These are phyloP conservation scores for Xylaria sp. DNA, from an alignment of 2,329 filamentous ascomycete species.

Conservation along the genomic window DNA sequence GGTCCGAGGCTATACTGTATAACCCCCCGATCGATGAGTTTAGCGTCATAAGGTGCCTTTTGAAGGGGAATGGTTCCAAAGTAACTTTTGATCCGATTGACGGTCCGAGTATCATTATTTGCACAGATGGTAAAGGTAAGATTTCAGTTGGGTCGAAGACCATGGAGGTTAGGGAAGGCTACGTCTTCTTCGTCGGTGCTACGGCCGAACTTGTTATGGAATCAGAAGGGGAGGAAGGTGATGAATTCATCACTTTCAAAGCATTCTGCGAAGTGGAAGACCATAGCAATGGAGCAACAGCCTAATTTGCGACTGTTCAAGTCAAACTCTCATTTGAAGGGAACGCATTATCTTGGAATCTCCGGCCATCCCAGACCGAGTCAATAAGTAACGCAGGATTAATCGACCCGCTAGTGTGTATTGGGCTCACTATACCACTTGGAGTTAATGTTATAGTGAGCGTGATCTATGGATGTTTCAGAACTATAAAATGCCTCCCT, in stretches of 20 bases:
- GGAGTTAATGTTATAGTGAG: background rate
- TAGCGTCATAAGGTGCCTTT: constrained; percentile 82
- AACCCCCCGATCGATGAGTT: constrained; percentile 98
- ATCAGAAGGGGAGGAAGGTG: constrained; percentile 67
- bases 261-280: constrained; percentile 88
- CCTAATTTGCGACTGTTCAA: background rate
- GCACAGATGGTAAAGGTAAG: constrained; percentile 82
- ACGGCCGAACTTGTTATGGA: constrained; percentile 86
- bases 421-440: background rate
- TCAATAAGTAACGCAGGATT: background rate
- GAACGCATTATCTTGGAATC: background rate
- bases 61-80: constrained; percentile 79
- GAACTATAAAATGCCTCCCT: background rate
- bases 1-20: constrained; percentile 79
- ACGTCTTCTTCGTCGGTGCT: constrained; percentile 87
- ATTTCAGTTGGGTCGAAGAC: constrained; percentile 87
- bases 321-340: background rate
- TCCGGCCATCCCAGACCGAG: too few species aligned
- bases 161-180: constrained; percentile 77
- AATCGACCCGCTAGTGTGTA: background rate
- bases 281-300: constrained; percentile 50
- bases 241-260: constrained; percentile 88
- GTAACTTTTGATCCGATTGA: constrained; percentile 88
- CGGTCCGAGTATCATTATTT: constrained; percentile 93
- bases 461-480: background rate